Base-by-base conservation (phyloP, 2,329 filamentous ascomycete genomes). In the Fusarium sp. region DNA sequence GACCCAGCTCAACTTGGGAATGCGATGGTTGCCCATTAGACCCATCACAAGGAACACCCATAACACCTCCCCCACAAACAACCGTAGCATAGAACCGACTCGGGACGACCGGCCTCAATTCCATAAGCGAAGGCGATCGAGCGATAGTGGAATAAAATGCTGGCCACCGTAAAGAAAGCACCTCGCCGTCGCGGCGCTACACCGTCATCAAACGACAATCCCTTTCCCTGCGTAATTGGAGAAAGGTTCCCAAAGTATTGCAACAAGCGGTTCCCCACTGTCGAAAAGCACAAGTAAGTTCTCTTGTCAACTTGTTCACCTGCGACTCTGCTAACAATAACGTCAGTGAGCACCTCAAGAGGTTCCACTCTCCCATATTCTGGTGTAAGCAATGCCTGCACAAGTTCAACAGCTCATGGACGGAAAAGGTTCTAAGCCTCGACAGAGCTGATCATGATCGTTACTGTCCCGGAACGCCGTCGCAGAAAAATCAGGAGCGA, bases 221-320 rank as follows among this genome's bases (percentile, higher is more conserved):
- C 2, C 0, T 64, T 39, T 2, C 45, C 3, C 3, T 65, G 62
- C 1, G 17, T 65, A 0, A 11, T 65, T 6, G 60, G 39, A 5
- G 39, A 50, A 1, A 42, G 33, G 6, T 24, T 18, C 3, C 24
- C 34, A 2, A 9, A 9, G 0, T 22, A 11, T 18, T 64, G 61
- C 3, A 6, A 52, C 1, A 64, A 42, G 14, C n/a, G 14, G 1
- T 65, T 65, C 6, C 36, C 17, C 0, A 65, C 8, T 4, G 59
- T 65, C 6, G 45, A 59, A 13, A 65, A 59, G 22, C 60, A 33
- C 6, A 65, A 65, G 62, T 65, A 1, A 14, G 61, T 17, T 11
- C 6, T 13, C 3, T 3, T 0, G 11, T 3, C 1, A 2, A 0
- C 6, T 3, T 10, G 0, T 2, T 3, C 0, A 5, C 7, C 3